Percentiles rank a stretch among this genome's conserved stretches.
phyloP scores from a whole-genome alignment of 768 basidiomycete genomes.

The Suillus clintonianus region DNA sequence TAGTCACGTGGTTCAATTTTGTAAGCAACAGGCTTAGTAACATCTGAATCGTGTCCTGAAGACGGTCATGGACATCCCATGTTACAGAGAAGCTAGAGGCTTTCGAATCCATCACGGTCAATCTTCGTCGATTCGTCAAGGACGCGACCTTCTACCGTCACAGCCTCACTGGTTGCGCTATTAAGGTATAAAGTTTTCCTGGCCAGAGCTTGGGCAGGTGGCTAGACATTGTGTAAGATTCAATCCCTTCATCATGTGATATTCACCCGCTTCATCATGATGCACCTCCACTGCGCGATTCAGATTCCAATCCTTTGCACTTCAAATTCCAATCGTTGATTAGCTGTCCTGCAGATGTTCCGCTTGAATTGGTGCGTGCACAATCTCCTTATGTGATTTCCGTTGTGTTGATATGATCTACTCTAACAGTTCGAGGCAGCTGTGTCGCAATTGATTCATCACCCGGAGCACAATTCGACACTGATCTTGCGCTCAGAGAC shows the following conservation, averaged over 20 bases:
- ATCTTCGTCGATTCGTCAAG: too few relatives aligned
- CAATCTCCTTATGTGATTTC: not conserved
- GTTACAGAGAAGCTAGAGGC: too few relatives aligned
- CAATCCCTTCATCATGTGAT: constrained; percentile 22
- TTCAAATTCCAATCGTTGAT: constrained; percentile 32
- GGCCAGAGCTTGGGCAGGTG: too few relatives aligned
- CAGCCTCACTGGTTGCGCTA: too few relatives aligned
- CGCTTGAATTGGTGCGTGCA: constrained; percentile 42
- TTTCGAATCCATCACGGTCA: too few relatives aligned
- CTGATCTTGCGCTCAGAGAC: constrained; percentile 86
- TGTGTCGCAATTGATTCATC: constrained; percentile 71
- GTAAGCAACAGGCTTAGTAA: too few relatives aligned
- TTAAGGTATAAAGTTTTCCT: too few relatives aligned
- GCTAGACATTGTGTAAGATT: constrained; percentile 15
- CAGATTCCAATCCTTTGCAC: not conserved
- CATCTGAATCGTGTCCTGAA: too few relatives aligned
- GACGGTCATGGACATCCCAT: too few relatives aligned
- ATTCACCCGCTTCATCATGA: not conserved
- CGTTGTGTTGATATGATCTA: not conserved
- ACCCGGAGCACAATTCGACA: constrained; percentile 93
- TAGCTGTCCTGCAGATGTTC: constrained; percentile 43
- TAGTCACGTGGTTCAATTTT: too few relatives aligned
- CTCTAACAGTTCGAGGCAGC: constrained; percentile 70
- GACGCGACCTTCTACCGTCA: too few relatives aligned
- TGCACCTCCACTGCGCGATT: not conserved